Evolutionary conservation across 2,329 filamentous ascomycete genomes (phyloP).

Genomic region (Aureobasidium sp.): DNA sequence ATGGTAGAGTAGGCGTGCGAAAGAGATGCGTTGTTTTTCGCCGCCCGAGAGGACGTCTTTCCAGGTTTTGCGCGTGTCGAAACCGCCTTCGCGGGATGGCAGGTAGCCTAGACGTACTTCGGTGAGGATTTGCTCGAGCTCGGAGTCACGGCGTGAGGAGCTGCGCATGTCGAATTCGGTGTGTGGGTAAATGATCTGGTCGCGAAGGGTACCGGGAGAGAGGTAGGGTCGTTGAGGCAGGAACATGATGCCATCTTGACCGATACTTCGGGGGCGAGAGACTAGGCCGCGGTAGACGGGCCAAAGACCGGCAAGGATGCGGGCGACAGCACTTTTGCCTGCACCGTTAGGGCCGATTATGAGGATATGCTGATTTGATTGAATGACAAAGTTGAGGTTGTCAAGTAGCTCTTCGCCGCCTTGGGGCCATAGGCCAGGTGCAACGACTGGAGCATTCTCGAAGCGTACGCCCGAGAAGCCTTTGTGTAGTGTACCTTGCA

Average conservation of each 20-base stretch:
- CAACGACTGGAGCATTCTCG: slow-evolving; percentile 87
- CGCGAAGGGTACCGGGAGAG: slow-evolving; percentile 81
- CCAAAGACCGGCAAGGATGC: slow-evolving; percentile 88
- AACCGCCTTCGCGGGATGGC: slow-evolving; percentile 84
- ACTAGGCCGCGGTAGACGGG: slow-evolving; percentile 91
- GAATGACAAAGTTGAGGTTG: slow-evolving; percentile 79
- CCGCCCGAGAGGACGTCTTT: slow-evolving; percentile 96
- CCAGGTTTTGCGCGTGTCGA: slow-evolving; percentile 96
- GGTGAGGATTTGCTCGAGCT: slow-evolving; percentile 70
- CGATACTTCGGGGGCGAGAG: slow-evolving; percentile 67
- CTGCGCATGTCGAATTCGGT: slow-evolving; percentile 90
- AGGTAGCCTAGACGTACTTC: slow-evolving; percentile 82
- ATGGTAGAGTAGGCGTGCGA: slow-evolving; percentile 86
- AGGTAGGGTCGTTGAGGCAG: slow-evolving; percentile 90
- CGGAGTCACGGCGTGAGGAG: slow-evolving; percentile 65
- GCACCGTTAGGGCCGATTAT: slow-evolving; percentile 94
- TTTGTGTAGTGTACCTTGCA: slow-evolving; percentile 87
- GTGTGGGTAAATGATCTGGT: slow-evolving; percentile 97
- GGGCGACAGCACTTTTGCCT: slow-evolving; percentile 81
- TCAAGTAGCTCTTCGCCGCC: slow-evolving; percentile 89
- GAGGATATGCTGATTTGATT: slow-evolving; percentile 82
- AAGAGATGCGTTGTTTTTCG: slow-evolving; percentile 92
- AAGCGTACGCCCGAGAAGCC: slow-evolving; percentile 92
- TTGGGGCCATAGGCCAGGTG: slow-evolving; percentile 77
- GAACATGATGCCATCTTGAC: slow-evolving; percentile 89